Base-by-base conservation (phyloP, 2,329 filamentous ascomycete genomes). In the Penicillium aurantiogriseum region DNA sequence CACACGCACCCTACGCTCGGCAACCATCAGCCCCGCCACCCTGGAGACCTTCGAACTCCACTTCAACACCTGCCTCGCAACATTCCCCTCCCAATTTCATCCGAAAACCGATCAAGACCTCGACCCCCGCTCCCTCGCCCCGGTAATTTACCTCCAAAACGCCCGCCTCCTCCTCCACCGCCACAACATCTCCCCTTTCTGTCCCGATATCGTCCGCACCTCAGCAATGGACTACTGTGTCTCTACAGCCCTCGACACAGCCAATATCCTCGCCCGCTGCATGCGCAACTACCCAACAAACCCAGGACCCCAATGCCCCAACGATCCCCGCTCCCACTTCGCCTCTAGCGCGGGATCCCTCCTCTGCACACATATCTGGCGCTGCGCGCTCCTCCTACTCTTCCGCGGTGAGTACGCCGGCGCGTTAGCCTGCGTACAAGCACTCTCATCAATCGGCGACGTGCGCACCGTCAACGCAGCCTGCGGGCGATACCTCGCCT, bases 81-180 rank as follows among this genome's bases (percentile, higher is more conserved):
- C 86, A 0, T 94, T 96, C 63, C 92, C 92, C 0, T 80, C 87
- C 9, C 81, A 88, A 5, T 92, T 90, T 69, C 87, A 90, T 57
- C 83, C 88, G 2, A 79, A 83, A 17, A 88, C 87, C 59, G 80
- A 83, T 31, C 83, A 86, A 8, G 81, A 86, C 8, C 80, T 97
- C 42, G 88, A 94, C 57, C 87, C 91, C 9, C 83, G 87, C 51
- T 86, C 88, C 40, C 80, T 97, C 15, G 85, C 87, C 27, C 89
- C 92, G 0, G 80, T 95, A 9, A 83, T 90, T 33, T 88, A 91
- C 67, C 83, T 97, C 9, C 88, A 96, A 59, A 90, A 91, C 59
- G 88, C 89, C 17, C 88, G 91, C n/a, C 83, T 97, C 31, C 80
- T 94, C 38, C 83, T 99, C 9, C 91, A 96, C 74, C 86, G 94